Base-by-base conservation (phyloP, 345 rosid species). In the Arabis alpina region DNA sequence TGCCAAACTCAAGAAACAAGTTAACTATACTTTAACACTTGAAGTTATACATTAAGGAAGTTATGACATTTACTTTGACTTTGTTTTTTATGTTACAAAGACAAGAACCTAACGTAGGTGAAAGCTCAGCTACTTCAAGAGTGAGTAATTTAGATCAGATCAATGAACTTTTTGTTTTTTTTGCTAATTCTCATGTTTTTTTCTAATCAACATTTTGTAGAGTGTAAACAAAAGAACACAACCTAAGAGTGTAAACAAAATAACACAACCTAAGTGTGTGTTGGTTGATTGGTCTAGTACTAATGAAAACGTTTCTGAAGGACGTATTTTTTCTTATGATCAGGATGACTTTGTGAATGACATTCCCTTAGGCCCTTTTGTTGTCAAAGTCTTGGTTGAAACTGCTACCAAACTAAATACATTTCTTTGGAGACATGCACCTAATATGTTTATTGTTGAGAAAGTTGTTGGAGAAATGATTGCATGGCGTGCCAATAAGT, bases 361-460 rank as follows among this genome's bases (percentile, higher is more conserved):
- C 28, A 30, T 10, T 10, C 42, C 25, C 12, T 45, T 45, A 6
- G 54, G 28, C 54, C 42, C 42, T 61, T 0, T 2, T 0, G 10
- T 9, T 45, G 15, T 45, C 1, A 61, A 45, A 61, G 28, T 45
- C 0, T 61, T 61, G 53, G 41, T 10, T 47, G 42, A 61, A 5
- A 9, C 8, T 4, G 52, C 52, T 1, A 14, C 5, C 1, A 15
- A 14, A 0, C 4, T 27, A 6, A 11, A 30, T 8, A 15, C 30
- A 3, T 62, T 44, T 28, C 43, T 47, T 15, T 62, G 67, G 54
- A 45, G 67, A 48, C 67, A 6, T 62, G 2, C 30, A n/a, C 10
- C 11, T 1, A 4, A 12, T 0, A 30, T 45, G 7, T 15, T 0
- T 3, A 32, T 13, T 1, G 7, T 62, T 30, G 54, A 45, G 2